Conservation (phyloP, 352 stramenopile genomes). For the Pythium periplocum region DNA sequence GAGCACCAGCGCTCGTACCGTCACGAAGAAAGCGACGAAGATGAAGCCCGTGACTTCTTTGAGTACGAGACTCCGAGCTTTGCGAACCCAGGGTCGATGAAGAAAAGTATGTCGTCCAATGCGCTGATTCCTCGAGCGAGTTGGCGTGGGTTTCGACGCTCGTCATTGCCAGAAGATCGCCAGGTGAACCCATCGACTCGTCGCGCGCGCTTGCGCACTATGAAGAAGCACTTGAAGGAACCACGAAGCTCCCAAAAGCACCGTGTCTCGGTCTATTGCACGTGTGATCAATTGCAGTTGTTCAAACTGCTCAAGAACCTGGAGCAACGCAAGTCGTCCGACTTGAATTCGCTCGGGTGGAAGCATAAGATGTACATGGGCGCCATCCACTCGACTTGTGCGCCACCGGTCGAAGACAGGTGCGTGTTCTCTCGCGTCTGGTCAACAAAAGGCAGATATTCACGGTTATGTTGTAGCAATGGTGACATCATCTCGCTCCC, state of each 20-base stretch:
- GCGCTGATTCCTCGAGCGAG: conserved; percentile 43
- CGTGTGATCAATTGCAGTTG: conserved; percentile 76
- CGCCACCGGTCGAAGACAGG: conserved; percentile 34
- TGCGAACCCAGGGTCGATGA: conserved; percentile 1
- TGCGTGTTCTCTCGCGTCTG: conserved; percentile 17
- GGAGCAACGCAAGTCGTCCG: conserved; percentile 63
- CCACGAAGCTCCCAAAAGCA: conserved; percentile 69
- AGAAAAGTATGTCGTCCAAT: neutral
- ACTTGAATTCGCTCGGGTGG: conserved; percentile 76
- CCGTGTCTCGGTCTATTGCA: conserved; percentile 81
- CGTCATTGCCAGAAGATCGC: conserved; percentile 40
- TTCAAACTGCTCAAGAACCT: conserved; percentile 87
- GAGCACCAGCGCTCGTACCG: conserved; percentile 39
- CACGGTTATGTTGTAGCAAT: no score
- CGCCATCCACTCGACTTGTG: conserved; percentile 71
- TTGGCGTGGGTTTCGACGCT: conserved; percentile 33
- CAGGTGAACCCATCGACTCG: conserved; percentile 70
- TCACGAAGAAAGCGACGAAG: conserved; percentile 35
- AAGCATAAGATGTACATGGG: conserved; percentile 86
- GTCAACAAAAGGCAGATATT: conserved; percentile 1
- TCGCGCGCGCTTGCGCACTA: conserved; percentile 74
- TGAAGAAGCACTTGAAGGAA: conserved; percentile 75
- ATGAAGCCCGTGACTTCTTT: conserved; percentile 21
- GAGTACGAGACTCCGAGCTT: conserved; percentile 15
- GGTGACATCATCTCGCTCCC: conserved; percentile 32